Conservation (phyloP, 805 yeast species). For the Kuraishia ogatae region DNA sequence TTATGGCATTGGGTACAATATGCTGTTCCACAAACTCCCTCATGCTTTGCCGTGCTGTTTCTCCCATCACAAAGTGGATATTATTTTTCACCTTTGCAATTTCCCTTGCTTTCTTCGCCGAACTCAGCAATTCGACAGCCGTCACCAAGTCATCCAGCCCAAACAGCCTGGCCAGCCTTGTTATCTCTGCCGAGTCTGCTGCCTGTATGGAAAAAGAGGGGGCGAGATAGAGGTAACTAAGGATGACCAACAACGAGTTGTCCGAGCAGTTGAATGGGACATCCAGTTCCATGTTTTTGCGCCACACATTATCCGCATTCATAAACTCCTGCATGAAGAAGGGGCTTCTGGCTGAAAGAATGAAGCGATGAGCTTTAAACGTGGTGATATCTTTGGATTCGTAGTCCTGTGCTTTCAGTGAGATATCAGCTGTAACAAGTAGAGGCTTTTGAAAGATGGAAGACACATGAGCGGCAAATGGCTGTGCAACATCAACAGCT, state of each 20-base stretch:
- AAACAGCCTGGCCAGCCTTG: constrained; percentile 23
- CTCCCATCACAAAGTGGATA: constrained; percentile 23
- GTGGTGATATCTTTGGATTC: constrained; percentile 6
- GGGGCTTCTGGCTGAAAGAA: constrained; percentile 28
- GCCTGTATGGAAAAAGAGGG: constrained; percentile 18
- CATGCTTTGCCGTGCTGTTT: constrained; percentile 26
- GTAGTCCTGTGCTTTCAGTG: constrained; percentile 12
- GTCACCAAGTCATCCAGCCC: constrained; percentile 29
- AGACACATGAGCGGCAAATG: constrained; percentile 65
- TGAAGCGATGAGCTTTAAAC: constrained; percentile 29
- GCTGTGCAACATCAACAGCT: constrained; percentile 57
- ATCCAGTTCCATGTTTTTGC: neutral
- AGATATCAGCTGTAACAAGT: constrained; percentile 24
- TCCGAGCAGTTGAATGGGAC: constrained; percentile 16
- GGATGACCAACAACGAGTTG: constrained; percentile 23
- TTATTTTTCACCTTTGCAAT: constrained; percentile 23
- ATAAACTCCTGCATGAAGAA: constrained; percentile 13
- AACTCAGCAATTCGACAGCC: constrained; percentile 15
- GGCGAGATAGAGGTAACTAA: constrained; percentile 17
- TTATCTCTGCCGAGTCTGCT: constrained; percentile 19
- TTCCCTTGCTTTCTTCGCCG: constrained; percentile 8
- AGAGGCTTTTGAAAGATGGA: constrained; percentile 25
- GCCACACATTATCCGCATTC: neutral
- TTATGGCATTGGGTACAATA: constrained; percentile 16
- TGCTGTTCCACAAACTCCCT: constrained; percentile 17